These are phyloP conservation scores for Annona cherimola DNA, from an alignment of 164 flowering plant species.

Conservation along the genomic window DNA sequence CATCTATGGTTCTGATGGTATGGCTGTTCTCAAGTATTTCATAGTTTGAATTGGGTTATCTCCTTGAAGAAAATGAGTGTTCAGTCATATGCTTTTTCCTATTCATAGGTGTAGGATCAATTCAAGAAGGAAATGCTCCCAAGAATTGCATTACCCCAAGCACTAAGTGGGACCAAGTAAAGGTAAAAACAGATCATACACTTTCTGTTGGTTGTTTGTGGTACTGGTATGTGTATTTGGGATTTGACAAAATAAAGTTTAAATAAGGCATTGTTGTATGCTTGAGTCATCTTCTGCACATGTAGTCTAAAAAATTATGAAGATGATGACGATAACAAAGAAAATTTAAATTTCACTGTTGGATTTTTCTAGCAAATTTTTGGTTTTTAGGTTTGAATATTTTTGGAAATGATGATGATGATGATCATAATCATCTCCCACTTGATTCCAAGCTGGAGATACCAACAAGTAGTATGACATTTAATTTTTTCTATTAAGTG, in stretches of 20 bases:
- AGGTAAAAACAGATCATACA: slow-evolving; percentile 65
- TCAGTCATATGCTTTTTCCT: slow-evolving; percentile 3
- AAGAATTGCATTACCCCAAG: slow-evolving; percentile 70
- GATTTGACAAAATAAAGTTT: background rate
- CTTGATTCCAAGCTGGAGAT: no score
- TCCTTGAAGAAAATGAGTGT: background rate
- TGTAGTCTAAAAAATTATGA: background rate
- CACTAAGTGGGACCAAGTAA: slow-evolving; percentile 97
- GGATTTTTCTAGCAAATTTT: background rate
- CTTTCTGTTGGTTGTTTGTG: background rate
- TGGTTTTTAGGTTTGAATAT: background rate
- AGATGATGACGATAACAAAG: no score
- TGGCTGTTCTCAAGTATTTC: background rate
- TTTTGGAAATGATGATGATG: background rate
- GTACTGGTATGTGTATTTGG: background rate
- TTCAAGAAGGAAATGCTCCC: slow-evolving; percentile 40
- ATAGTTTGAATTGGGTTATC: background rate
- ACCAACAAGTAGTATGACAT: no score
- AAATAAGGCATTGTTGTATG: background rate
- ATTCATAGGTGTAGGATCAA: slow-evolving; percentile 45
- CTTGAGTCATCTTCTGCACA: background rate
- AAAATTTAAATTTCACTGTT: background rate
- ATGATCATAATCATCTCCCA: background rate
- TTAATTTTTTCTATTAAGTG: no score
- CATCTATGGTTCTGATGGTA: slow-evolving; percentile 52